Evolutionary conservation across 345 rosid species (phyloP), one percentile per base, ranked within the genome.

Genomic region (Zanthoxylum bungeanum): DNA sequence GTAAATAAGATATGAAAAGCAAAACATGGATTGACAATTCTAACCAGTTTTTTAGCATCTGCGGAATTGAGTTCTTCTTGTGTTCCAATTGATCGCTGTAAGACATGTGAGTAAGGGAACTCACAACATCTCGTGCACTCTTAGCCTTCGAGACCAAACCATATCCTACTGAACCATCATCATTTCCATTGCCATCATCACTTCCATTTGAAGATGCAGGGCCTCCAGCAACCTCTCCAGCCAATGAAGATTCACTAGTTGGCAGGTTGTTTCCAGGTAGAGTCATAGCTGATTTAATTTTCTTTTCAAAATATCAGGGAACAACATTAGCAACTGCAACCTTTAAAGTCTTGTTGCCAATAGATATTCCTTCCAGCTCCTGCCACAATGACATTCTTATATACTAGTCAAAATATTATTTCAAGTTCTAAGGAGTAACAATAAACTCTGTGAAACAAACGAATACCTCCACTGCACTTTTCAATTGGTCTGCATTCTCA

Each of bases 31-130:
- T 56, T 66, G 52, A 24, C 64, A 49, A 25, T 65, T 27, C 88
- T 79, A 40, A 93, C 98, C 64, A 95, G 96, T 84, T 85, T 92
- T 82, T 89, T 95, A 95, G 84, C 85, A 87, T 85, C 68, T 89
- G 96, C 74, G 28, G 57, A 11, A 91, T 75, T 40, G 91, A 81
- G 76, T 72, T 81, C 90, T 79, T 91, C 66, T 86, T 86, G 64
- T 82, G 86, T 69, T 84, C 85, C 83, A 92, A 78, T 79, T 95
- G 99, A 8, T 91, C 90, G 3, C 58, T 77, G 72, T 95, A 95
- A 75, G 91, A 24, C 83, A 92, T 31, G 33, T 91, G 82, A 51
- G 98, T 96, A 47, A 91, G 84, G 7, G 98, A 96, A 58, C 97
- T 90, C 74, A 89, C 99, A 4, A 83, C 98, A 66, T 88, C 97